phyloP scores from a whole-genome alignment of 768 basidiomycete genomes.

The Trametes coccinea region DNA sequence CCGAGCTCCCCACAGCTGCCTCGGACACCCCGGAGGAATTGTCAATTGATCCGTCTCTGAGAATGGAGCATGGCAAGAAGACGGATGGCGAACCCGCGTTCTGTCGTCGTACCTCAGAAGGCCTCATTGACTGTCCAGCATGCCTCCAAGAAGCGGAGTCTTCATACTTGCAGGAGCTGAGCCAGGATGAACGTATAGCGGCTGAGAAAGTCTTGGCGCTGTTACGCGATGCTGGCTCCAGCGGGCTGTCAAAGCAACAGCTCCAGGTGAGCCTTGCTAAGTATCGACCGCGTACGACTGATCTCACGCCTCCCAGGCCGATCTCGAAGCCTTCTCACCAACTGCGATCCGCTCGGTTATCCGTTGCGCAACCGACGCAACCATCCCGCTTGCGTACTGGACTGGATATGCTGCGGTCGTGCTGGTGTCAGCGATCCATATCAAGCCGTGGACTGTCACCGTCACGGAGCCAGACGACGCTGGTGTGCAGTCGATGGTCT shows the following conservation, averaged over 20 bases:
- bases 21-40: not conserved
- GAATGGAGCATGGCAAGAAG: slow-evolving; percentile 21
- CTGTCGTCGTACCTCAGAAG: slow-evolving; percentile 16
- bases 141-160: slow-evolving; percentile 23
- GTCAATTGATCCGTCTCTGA: slow-evolving; percentile 1
- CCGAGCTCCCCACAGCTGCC: slow-evolving; percentile 10
- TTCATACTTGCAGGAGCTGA: not conserved
- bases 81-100: slow-evolving; percentile 22
- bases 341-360: slow-evolving; percentile 34
- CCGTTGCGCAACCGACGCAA: slow-evolving; percentile 44
- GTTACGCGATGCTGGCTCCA: slow-evolving; percentile 19
- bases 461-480: slow-evolving; percentile 34
- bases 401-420: slow-evolving; percentile 57
- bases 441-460: slow-evolving; percentile 56
- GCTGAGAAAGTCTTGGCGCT: slow-evolving; percentile 11
- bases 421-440: slow-evolving; percentile 55
- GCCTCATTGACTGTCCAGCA: slow-evolving; percentile 27
- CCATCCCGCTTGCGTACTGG: slow-evolving; percentile 65
- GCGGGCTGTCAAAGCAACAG: slow-evolving; percentile 32
- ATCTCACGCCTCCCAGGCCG: not conserved
- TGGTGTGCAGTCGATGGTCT: slow-evolving; percentile 39
- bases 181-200: not conserved
- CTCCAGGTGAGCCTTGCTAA: slow-evolving; percentile 35
- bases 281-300: not conserved
- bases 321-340: slow-evolving; percentile 2